Percentiles rank a stretch among this genome's conserved stretches.
phyloP scores from a whole-genome alignment of 2,329 filamentous ascomycete species.

The Colletotrichum liriopes region DNA sequence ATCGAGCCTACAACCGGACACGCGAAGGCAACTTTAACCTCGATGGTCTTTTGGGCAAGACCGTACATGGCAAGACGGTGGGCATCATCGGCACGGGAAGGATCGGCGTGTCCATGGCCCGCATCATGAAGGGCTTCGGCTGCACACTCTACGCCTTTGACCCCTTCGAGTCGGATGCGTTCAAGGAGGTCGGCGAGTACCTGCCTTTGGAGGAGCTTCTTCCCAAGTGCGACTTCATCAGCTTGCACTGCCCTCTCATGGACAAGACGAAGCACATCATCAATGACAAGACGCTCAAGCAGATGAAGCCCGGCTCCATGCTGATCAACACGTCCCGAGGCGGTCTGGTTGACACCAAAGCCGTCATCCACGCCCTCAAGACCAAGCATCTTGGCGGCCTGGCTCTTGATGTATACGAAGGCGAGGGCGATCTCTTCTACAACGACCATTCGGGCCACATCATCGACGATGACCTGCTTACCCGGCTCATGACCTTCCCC shows the following conservation, averaged over 20 bases:
- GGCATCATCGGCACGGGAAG: conserved; percentile 76
- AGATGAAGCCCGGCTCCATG: conserved; percentile 73
- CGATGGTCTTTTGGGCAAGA: conserved; percentile 74
- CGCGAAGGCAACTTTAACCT: conserved; percentile 79
- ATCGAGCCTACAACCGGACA: conserved; percentile 78
- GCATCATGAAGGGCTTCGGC: conserved; percentile 76
- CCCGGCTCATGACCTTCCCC: conserved; percentile 77
- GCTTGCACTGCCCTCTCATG: conserved; percentile 77
- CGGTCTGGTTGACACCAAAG: conserved; percentile 72
- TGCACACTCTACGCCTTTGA: conserved; percentile 75
- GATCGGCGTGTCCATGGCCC: conserved; percentile 75
- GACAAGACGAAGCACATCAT: conserved; percentile 74
- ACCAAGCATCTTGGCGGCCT: conserved; percentile 71
- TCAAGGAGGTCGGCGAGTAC: conserved; percentile 67
- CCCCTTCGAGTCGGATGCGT: conserved; percentile 65
- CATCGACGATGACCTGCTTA: conserved; percentile 77
- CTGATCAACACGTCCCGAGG: conserved; percentile 80
- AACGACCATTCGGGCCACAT: conserved; percentile 76
- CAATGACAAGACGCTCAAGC: conserved; percentile 65
- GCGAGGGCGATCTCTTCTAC: conserved; percentile 76
- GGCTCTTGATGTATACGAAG: conserved; percentile 79
- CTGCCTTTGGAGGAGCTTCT: conserved; percentile 70
- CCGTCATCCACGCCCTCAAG: conserved; percentile 75
- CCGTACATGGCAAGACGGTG: conserved; percentile 75
- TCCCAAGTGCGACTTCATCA: conserved; percentile 72